Evolutionary conservation across 2,329 filamentous ascomycete genomes (phyloP).

Genomic region (Diaporthe destruens): DNA sequence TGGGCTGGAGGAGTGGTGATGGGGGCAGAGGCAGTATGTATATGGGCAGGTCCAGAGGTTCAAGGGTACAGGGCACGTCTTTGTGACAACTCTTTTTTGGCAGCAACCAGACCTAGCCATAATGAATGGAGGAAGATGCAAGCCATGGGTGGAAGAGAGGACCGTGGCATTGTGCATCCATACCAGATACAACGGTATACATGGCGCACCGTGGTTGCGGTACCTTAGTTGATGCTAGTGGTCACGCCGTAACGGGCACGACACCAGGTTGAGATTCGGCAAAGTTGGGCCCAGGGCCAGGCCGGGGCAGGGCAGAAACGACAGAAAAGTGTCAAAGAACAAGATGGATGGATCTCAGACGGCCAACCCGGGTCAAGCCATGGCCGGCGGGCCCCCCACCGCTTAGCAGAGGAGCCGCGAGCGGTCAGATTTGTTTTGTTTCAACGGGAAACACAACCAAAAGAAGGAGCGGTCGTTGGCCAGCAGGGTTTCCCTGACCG

Average conservation of each 20-base stretch:
- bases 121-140: conserved; percentile 11
- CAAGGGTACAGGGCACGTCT: conserved; percentile 1
- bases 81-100: conserved; percentile 35
- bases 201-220: conserved; percentile 27
- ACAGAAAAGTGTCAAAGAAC: conserved; percentile 1
- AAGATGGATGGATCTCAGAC: conserved; percentile 29
- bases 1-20: not conserved
- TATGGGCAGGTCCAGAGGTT: not conserved
- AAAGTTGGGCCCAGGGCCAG: conserved; percentile 22
- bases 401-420: conserved; percentile 19
- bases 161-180: conserved; percentile 29
- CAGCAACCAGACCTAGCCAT: conserved; percentile 32
- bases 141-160: conserved; percentile 8
- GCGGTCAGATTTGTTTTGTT: conserved; percentile 35
- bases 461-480: conserved; percentile 33
- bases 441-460: conserved; percentile 17
- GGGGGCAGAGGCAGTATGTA: conserved; percentile 33
- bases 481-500: conserved; percentile 26
- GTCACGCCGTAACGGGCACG: conserved; percentile 29
- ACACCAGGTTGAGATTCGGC: conserved; percentile 31
- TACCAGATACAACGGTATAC: conserved; percentile 31
- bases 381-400: conserved; percentile 15
- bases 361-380: conserved; percentile 33
- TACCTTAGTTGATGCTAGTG: conserved; percentile 3
- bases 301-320: conserved; percentile 28